Conservation (phyloP, 805 yeast species). For the Wickerhamiella musiphila region DNA sequence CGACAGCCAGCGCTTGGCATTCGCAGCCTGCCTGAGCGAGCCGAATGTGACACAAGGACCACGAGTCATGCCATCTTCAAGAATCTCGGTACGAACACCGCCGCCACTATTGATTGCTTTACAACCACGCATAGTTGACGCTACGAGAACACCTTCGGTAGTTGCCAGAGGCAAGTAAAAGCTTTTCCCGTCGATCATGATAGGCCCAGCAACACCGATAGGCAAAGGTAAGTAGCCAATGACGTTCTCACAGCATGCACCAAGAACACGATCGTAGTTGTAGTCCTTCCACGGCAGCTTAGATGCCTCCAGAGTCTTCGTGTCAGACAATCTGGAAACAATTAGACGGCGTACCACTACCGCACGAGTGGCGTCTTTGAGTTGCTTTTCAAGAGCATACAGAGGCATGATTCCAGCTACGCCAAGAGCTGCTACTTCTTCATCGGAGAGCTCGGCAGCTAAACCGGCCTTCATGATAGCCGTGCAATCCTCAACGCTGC, state of each 20-base stretch:
- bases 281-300: conserved; percentile 67
- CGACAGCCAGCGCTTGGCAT: conserved; percentile 88
- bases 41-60: conserved; percentile 96
- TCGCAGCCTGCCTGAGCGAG: conserved; percentile 71
- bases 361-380: conserved; percentile 79
- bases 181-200: conserved; percentile 74
- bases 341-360: conserved; percentile 85
- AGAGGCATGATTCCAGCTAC: conserved; percentile 67
- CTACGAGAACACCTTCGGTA: conserved; percentile 96
- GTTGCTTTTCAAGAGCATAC: conserved; percentile 85
- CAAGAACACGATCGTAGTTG: conserved; percentile 90
- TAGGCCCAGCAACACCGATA: conserved; percentile 95
- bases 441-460: conserved; percentile 45
- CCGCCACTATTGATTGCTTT: conserved; percentile 96
- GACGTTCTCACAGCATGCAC: conserved; percentile 98
- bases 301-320: conserved; percentile 56
- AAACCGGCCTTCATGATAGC: conserved; percentile 53
- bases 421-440: conserved; percentile 58
- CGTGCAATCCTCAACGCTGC: conserved; percentile 40
- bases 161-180: conserved; percentile 97
- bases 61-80: conserved; percentile 97
- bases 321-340: conserved; percentile 66
- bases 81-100: conserved; percentile 80
- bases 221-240: conserved; percentile 95
- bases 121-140: conserved; percentile 98